Base-by-base conservation (phyloP, 345 rosid genomes). In the Eucalyptus cloeziana region DNA sequence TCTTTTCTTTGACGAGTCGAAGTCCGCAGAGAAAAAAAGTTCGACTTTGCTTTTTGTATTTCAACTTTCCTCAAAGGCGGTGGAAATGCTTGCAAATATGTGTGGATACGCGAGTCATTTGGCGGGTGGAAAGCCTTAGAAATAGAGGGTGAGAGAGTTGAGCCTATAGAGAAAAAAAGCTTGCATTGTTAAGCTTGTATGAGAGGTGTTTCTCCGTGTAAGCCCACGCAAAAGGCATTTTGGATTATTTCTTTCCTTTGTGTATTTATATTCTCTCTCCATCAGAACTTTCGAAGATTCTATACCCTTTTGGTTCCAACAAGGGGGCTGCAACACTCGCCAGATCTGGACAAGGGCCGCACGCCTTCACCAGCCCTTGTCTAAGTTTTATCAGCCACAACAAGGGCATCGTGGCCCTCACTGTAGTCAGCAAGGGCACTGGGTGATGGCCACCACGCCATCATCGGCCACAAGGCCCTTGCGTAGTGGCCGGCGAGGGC, bases 281-380 rank as follows among this genome's bases (percentile, higher is more conserved):
- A 69, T 19, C 44, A 69, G 17, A 17, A 69, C 43, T 40, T 33
- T 33, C 12, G 8, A 33, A 69, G 12, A 8, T 17, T 69, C 25
- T 69, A 9, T 69, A 17, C 19, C 80, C 24, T 69, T 69, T 33
- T 33, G 13, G 44, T 33, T 69, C 80, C 43, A 17, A 33, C 2
- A 0, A 69, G 8, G n/a, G 25, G 15, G 15, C n/a, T 30, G 8
- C 31, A 10, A 3, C n/a, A 12, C 69, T 10, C 2, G 7, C 31
- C 31, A 12, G 31, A 60, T 60, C 16, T 12, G 0, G 31, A 13
- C 4, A 1, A 27, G 8, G 16, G 31, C 16, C 0, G 4, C 31
- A 5, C 1, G 1, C 2, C 31, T 16, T 60, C 13, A 13, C 31
- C 4, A 0, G 24, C 24, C 24, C 56, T 52, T 56, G 0, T 24